phyloP scores from a whole-genome alignment of 768 basidiomycete species.

The Leccinellum albellum region DNA sequence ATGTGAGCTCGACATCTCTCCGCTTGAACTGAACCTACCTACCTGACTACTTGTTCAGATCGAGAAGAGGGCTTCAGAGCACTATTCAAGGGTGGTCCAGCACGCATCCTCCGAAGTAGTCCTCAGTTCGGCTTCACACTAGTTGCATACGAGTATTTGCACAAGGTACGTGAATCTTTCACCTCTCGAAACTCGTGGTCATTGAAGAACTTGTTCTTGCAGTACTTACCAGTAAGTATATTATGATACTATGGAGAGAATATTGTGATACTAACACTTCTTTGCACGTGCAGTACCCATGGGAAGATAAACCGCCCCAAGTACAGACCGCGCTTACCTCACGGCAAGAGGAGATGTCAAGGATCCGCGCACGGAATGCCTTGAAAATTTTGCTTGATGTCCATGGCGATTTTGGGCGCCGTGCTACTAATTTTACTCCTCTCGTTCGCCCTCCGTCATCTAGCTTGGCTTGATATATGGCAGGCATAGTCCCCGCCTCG shows the following conservation, averaged over 20 bases:
- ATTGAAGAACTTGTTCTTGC: neutral
- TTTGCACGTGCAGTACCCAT: slow-evolving; percentile 64
- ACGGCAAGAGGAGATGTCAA: slow-evolving; percentile 77
- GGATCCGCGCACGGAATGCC: slow-evolving; percentile 90
- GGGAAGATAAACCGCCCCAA: slow-evolving; percentile 61
- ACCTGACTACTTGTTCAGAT: slow-evolving; percentile 45
- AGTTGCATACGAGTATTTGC: slow-evolving; percentile 73
- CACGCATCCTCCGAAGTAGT: slow-evolving; percentile 83
- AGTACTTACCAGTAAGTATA: slow-evolving; percentile 33
- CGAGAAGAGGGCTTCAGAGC: slow-evolving; percentile 87
- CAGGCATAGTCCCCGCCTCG: neutral
- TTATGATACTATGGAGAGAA: neutral
- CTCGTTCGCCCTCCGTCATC: slow-evolving; percentile 17
- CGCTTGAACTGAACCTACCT: slow-evolving; percentile 8
- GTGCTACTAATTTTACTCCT: slow-evolving; percentile 39
- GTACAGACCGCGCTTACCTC: slow-evolving; percentile 69
- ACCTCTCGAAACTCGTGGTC: neutral
- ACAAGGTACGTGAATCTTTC: slow-evolving; percentile 45
- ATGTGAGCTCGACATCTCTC: slow-evolving; percentile 47
- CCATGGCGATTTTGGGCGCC: slow-evolving; percentile 81
- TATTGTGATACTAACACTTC: slow-evolving; percentile 1
- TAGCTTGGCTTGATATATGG: slow-evolving; percentile 17
- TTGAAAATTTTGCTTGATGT: slow-evolving; percentile 88
- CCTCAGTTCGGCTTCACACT: slow-evolving; percentile 94
- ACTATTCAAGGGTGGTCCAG: slow-evolving; percentile 88